A percentile compares a stretch with the other conserved stretches of the same genome.
Conservation (phyloP, 257 asterid species). For the Dorcoceras hygrometricum region DNA sequence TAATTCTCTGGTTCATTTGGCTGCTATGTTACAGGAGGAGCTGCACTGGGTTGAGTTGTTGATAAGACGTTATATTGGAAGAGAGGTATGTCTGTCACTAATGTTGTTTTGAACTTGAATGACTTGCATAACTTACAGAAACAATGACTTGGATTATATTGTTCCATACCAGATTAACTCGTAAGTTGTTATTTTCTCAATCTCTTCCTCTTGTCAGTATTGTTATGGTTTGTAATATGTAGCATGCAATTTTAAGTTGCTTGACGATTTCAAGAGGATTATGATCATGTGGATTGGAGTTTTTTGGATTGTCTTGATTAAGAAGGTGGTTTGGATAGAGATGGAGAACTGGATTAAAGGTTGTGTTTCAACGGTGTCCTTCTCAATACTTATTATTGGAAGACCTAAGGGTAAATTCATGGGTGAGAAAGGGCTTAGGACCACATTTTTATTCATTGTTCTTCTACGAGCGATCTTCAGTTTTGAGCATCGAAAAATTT, state of each 20-base stretch:
- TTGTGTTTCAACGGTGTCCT: no score
- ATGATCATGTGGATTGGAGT: no score
- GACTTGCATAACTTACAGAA: constrained; percentile 2
- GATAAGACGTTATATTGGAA: constrained; percentile 70
- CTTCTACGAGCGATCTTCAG: no score
- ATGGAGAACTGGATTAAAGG: no score
- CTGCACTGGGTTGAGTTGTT: constrained; percentile 68
- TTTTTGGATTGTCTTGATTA: no score
- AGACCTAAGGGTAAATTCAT: no score
- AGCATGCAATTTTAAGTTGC: not conserved
- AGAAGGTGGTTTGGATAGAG: no score
- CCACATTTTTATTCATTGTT: no score
- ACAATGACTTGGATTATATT: constrained; percentile 8
- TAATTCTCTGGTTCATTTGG: constrained; percentile 29
- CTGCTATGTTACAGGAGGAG: constrained; percentile 58
- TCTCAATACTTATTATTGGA: no score
- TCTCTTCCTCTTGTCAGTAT: not conserved
- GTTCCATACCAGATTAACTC: not conserved
- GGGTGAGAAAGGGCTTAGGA: no score
- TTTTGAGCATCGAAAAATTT: no score
- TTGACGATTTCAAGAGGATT: no score
- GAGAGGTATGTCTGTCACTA: constrained; percentile 60
- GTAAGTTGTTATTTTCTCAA: not conserved
- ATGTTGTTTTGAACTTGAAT: not conserved
- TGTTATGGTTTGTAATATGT: not conserved